Evolutionary conservation across 192 early-diverging fungal genomes (phyloP), one percentile per base, ranked within the genome.

Genomic region (Ambispora gerdemannii): DNA sequence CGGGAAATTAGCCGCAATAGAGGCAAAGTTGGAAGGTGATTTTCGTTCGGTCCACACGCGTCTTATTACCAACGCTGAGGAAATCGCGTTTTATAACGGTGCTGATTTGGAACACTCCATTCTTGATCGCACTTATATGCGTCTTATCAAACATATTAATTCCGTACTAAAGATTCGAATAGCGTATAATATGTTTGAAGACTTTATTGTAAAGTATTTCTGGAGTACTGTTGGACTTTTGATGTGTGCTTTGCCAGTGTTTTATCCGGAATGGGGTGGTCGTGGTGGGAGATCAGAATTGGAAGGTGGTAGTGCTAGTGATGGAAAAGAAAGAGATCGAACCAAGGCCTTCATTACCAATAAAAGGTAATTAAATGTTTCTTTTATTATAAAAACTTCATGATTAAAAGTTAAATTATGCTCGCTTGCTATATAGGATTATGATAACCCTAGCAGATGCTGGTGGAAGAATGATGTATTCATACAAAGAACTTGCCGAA

Each of bases 131-230:
- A 83, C 86, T 24, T 98, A 95, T 77, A 75, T 78, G 65, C 75
- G 82, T 4, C 81, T 98, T 28, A 86, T 94, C 43, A 82, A 84
- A 20, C 97, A 98, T 72, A 87, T 97, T 79, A 92, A 93, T 77
- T 86, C 84, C 32, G 87, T 95, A 47, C 92, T 89, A 78, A 90
- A 87, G 51, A 87, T 91, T 58, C 87, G 94, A 51, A 93, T 98
- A 50, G 89, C 90, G 49, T 92, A 97, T 82, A 87, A 91, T 55
- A 96, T 98, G 94, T 85, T 97, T 74, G 86, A 83, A 76, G 96
- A 98, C 73, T 95, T 96, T 81, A 82, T 98, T 25, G 93, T 98
- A 80, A 98, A 98, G 78, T 98, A 98, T 80, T 87, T 82, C 6
- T 98, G 96, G 96, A 90, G 90, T 35, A 94, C 96, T 35, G 83